These are phyloP conservation scores for Daldinia vernicosa DNA, from an alignment of 495 filamentous ascomycete genomes.

Conservation along the genomic window DNA sequence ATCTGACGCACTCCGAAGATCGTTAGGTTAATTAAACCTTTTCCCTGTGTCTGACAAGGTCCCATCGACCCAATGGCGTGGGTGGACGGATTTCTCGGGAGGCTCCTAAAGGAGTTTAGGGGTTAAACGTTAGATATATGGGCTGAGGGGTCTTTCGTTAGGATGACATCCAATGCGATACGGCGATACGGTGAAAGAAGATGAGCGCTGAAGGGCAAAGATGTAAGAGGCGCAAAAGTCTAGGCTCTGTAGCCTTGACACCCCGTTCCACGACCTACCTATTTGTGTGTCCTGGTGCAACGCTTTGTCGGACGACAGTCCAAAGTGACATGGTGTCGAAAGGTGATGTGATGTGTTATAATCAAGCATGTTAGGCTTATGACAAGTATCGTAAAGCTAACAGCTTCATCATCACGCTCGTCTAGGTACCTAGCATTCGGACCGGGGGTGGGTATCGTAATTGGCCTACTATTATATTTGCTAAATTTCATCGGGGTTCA, in stretches of 20 bases:
- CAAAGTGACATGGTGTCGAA: neutral
- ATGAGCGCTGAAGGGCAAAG: conserved; percentile 17
- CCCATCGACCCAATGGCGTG: conserved; percentile 37
- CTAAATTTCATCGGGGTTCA: neutral
- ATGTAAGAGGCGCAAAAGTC: conserved; percentile 32
- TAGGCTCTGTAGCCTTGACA: conserved; percentile 3
- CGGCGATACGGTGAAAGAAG: conserved; percentile 6
- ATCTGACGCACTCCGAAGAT: conserved; percentile 32
- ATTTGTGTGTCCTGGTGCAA: conserved; percentile 19
- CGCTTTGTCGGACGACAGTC: conserved; percentile 11
- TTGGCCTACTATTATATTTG: neutral
- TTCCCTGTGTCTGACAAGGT: conserved; percentile 24
- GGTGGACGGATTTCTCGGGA: conserved; percentile 25
- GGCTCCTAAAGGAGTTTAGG: conserved; percentile 22
- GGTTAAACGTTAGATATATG: conserved; percentile 13
- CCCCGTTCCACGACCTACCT: conserved; percentile 17
- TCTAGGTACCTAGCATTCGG: conserved; percentile 16
- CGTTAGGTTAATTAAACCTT: conserved; percentile 36
- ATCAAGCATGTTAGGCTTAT: neutral
- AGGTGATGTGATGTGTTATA: conserved; percentile 20
- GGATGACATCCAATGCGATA: conserved; percentile 28
- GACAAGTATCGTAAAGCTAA: conserved; percentile 1
- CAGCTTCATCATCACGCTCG: conserved; percentile 9
- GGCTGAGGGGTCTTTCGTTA: conserved; percentile 4
- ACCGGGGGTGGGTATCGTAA: neutral